Base-by-base conservation (phyloP, 2,329 filamentous ascomycete species). In the Paecilomyces sp. region DNA sequence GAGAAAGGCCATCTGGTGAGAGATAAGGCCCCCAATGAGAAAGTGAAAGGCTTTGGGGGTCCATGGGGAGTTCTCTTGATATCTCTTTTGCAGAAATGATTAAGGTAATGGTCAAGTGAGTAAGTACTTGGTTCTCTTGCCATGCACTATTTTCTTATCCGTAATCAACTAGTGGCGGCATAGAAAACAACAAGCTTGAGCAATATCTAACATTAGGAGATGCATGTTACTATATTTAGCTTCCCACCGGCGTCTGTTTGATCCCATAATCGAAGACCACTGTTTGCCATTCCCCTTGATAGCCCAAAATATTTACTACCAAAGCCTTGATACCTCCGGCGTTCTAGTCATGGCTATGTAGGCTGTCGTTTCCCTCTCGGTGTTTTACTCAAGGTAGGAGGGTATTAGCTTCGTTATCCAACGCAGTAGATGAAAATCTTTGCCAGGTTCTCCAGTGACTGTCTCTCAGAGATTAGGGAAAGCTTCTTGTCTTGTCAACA, bases 171-270 rank as follows among this genome's bases (percentile, higher is more conserved):
- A 15, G 8, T 36, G 33, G 33, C 33, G 13, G 33, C 22, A 22
- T 22, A 22, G 22, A 8, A 36, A 8, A 15, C 33, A 5, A 36
- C 9, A 15, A 36, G 13, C 8, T 36, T 15, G 33, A 36, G 13
- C 33, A 8, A 13, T 22, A 22, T 22, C 22, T 22, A 22, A 22
- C 22, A 22, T 85, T 96, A 4, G 92, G 92, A 54, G 92, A 96
- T 71, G 91, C 91, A 7, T 95, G 90, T 78, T 94, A 91, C 77
- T 91, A 89, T 67, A 83, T 93, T 68, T 91, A 95, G 73, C 95
- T 90, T 69, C 90, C 91, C 4, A 83, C 83, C 12, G 91, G 91
- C 1, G 79, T 96, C 83, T 96, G 6, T 95, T 95, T 71, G 91
- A 95, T 71, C 91, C 91, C 3, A 91, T 96, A 54, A 94, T 95